phyloP scores from a whole-genome alignment of 176 grass and related monocot species.

The Musa schizocarpa region DNA sequence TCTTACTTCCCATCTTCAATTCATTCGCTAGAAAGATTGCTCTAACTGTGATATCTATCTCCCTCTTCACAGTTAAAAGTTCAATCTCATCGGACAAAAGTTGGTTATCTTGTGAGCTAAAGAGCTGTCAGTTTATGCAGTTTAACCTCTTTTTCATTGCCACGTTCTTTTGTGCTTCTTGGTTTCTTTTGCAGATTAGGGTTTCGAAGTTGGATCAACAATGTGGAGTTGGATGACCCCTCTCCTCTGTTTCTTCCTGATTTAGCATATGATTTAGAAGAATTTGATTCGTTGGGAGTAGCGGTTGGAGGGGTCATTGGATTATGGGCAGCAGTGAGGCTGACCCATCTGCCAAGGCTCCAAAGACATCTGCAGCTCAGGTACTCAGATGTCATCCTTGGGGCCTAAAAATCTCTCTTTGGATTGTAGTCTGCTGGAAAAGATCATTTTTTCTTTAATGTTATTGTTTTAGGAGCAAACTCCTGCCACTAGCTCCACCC shows the following conservation, averaged over 20 bases:
- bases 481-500: constrained; percentile 36
- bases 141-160: background rate
- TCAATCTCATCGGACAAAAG: background rate
- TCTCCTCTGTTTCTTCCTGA: background rate
- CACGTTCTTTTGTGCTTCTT: background rate
- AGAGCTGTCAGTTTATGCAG: background rate
- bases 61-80: background rate
- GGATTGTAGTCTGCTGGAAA: background rate
- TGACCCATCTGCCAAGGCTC: constrained; percentile 39
- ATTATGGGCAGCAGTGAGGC: constrained; percentile 51
- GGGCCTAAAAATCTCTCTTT: background rate
- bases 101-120: background rate
- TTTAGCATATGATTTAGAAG: background rate
- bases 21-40: background rate
- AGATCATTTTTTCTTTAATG: background rate
- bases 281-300: background rate
- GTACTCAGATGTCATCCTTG: constrained; percentile 11
- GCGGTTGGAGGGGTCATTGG: background rate
- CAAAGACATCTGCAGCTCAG: constrained; percentile 36
- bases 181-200: background rate
- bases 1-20: background rate
- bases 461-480: constrained; percentile 65
- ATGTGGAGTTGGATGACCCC: background rate
- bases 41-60: background rate
- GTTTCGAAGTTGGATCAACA: background rate